These are phyloP conservation scores for Westerdykella ornata DNA, from an alignment of 2,329 filamentous ascomycete species.

Conservation along the genomic window DNA sequence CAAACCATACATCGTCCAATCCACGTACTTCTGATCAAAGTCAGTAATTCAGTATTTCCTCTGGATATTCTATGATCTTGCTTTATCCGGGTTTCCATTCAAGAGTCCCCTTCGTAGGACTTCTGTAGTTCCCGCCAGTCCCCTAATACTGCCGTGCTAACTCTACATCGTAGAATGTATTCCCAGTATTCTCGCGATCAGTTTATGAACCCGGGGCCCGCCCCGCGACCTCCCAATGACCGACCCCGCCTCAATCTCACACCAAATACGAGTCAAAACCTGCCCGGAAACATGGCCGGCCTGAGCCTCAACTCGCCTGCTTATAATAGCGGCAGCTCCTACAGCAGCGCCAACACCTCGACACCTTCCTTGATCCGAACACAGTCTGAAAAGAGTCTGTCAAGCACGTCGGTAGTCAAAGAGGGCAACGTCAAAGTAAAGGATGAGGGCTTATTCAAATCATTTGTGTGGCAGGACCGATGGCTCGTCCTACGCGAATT, in stretches of 20 bases:
- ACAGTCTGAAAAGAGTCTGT: conserved; percentile 38
- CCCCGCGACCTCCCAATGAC: conserved; percentile 80
- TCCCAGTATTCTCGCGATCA: conserved; percentile 55
- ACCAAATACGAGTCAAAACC: conserved; percentile 58
- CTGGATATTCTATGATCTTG: not conserved
- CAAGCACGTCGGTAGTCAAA: conserved; percentile 38
- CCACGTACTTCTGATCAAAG: too few relatives aligned
- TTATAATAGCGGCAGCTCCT: conserved; percentile 12
- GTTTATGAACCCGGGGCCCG: conserved; percentile 96
- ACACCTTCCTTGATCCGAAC: conserved; percentile 37
- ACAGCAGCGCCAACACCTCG: conserved; percentile 28
- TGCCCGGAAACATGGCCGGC: conserved; percentile 71
- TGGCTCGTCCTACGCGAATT: conserved; percentile 89
- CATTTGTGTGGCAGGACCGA: conserved; percentile 81
- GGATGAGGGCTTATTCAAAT: conserved; percentile 78
- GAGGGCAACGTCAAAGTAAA: conserved; percentile 79
- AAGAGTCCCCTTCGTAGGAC: too few relatives aligned
- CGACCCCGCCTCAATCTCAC: conserved; percentile 75
- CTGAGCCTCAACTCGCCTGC: conserved; percentile 63
- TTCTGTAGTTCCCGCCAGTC: not conserved
- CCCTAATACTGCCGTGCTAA: conserved; percentile 7
- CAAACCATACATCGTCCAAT: too few relatives aligned
- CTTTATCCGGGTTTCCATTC: not conserved
- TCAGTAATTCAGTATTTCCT: not conserved
- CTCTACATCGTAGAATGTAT: conserved; percentile 47